phyloP scores from a whole-genome alignment of 306 rosid genomes.

The Castanea crenata region DNA sequence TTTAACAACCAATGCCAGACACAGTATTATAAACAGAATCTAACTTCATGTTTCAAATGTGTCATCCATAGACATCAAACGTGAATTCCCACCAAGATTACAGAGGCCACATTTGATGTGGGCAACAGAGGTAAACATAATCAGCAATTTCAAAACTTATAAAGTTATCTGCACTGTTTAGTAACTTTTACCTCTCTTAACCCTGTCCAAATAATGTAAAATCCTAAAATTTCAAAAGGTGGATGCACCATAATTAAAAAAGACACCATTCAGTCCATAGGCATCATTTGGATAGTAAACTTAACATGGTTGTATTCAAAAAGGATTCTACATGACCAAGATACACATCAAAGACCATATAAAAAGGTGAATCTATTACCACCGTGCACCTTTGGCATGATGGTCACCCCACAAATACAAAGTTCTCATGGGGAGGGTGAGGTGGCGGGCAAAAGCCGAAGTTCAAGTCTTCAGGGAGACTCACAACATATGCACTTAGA shows the following conservation, averaged over 20 bases:
- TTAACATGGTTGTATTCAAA: neutral
- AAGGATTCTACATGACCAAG: neutral
- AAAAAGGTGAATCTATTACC: neutral
- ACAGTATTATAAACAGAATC: constrained; percentile 14
- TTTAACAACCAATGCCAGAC: constrained; percentile 12
- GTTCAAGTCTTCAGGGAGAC: too few relatives aligned
- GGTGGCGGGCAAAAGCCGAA: too few relatives aligned
- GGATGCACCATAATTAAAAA: constrained; percentile 11
- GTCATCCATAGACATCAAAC: constrained; percentile 15
- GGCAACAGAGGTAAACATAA: neutral
- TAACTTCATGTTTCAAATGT: neutral
- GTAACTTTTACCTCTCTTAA: neutral
- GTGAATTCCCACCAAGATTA: constrained; percentile 4
- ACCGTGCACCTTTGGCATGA: too few relatives aligned
- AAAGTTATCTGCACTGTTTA: neutral
- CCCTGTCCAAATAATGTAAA: constrained; percentile 7
- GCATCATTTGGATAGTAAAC: constrained; percentile 1
- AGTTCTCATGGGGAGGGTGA: too few relatives aligned
- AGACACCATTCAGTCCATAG: constrained; percentile 15
- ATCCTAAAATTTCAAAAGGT: constrained; percentile 2
- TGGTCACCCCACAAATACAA: too few relatives aligned
- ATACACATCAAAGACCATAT: neutral
- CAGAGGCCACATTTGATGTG: neutral
- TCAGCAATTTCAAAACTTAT: neutral
- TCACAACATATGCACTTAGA: too few relatives aligned